Evolutionary conservation across 106 monocot genomes (phyloP).

Genomic region (Gastrodia elata): DNA sequence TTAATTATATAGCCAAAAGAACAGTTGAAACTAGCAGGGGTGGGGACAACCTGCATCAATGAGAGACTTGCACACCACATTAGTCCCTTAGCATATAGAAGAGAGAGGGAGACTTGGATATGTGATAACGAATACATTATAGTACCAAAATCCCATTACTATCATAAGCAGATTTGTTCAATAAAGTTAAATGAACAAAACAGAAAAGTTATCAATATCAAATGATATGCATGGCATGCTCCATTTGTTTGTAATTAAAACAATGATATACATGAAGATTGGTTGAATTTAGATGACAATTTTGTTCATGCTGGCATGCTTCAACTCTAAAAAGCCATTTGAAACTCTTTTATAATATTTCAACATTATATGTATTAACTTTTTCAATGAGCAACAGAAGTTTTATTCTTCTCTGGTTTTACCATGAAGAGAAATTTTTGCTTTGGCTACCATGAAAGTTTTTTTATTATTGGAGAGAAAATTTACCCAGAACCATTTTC

Average conservation of each 20-base stretch:
- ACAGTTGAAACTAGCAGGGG: too few species aligned
- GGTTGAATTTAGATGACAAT: background rate
- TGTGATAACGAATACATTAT: background rate
- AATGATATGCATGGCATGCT: background rate
- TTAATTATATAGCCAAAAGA: background rate
- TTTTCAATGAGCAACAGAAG: background rate
- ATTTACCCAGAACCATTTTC: conserved; percentile 97
- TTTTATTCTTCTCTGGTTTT: background rate
- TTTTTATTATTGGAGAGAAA: background rate
- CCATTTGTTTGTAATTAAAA: background rate
- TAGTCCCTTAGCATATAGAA: too few species aligned
- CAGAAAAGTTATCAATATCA: background rate
- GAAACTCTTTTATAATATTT: background rate
- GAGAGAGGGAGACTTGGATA: background rate
- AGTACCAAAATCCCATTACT: background rate
- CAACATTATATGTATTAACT: background rate
- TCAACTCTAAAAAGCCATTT: background rate
- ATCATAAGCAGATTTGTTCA: background rate
- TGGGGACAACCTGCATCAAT: too few species aligned
- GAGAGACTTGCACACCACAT: too few species aligned
- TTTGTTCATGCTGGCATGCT: background rate
- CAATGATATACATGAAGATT: background rate
- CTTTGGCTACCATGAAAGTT: background rate
- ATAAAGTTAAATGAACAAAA: background rate
- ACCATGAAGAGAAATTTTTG: too few species aligned